A percentile compares a stretch with the other conserved stretches of the same genome.
These are phyloP conservation scores for Lactarius pseudohatsudake DNA, from an alignment of 768 basidiomycete genomes.

Conservation along the genomic window DNA sequence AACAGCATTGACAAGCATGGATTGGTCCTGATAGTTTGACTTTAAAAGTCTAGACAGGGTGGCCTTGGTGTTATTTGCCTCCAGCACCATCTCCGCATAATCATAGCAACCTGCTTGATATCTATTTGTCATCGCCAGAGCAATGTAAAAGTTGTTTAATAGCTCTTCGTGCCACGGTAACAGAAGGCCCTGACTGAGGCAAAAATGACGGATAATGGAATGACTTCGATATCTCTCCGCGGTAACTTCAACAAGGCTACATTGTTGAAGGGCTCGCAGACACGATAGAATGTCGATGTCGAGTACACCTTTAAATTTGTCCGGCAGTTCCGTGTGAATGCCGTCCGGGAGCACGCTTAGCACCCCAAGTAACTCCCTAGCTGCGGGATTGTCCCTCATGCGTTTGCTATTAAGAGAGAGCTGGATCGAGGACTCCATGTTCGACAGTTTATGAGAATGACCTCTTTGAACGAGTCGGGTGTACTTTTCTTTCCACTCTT, in stretches of 20 bases:
- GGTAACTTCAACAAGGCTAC: not conserved
- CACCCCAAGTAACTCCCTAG: constrained; percentile 7
- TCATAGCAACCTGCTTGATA: not conserved
- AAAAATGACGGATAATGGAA: constrained; percentile 6
- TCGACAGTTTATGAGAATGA: not conserved
- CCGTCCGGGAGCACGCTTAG: constrained; percentile 12
- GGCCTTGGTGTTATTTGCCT: constrained; percentile 3
- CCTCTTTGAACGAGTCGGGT: constrained; percentile 3
- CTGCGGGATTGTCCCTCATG: constrained; percentile 7
- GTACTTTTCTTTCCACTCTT: constrained; percentile 7
- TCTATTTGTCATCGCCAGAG: not conserved
- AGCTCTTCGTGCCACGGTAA: not conserved
- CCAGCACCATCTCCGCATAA: constrained; percentile 7
- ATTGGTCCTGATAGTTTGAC: not conserved
- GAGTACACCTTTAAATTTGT: not conserved
- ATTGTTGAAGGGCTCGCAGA: not conserved
- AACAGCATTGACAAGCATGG: not conserved
- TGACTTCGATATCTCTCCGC: constrained; percentile 6
- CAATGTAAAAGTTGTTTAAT: not conserved
- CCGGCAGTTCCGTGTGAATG: constrained; percentile 1
- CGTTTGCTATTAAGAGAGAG: constrained; percentile 10
- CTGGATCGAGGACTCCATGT: constrained; percentile 12
- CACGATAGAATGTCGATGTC: not conserved
- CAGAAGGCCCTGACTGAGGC: not conserved
- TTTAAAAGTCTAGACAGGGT: not conserved